Evolutionary conservation across 164 flowering plant genomes (phyloP).

Genomic region (Taxillus chinensis): DNA sequence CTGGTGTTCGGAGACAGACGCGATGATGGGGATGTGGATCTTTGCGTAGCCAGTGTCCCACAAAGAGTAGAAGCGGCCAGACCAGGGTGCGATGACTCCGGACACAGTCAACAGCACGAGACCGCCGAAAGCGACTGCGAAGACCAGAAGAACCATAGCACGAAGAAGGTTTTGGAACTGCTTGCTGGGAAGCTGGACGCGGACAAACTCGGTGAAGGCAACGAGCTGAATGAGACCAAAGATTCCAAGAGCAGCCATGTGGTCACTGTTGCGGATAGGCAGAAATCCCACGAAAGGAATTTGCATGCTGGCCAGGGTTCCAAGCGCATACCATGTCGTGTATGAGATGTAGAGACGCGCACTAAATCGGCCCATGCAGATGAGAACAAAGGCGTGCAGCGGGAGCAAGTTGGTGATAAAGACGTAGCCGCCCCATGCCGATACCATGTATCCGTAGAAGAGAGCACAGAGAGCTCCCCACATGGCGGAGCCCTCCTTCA

Average conservation of each 20-base stretch:
- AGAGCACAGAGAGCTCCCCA: constrained; percentile 87
- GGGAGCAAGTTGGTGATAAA: constrained; percentile 91
- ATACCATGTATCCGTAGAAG: constrained; percentile 94
- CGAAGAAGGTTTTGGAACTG: no score
- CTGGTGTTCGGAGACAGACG: constrained; percentile 99
- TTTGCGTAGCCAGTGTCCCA: constrained; percentile 97
- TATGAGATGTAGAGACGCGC: constrained; percentile 90
- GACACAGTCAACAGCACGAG: constrained; percentile 64
- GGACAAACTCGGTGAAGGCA: no score
- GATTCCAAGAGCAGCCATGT: constrained; percentile 99
- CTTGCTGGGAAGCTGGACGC: no score
- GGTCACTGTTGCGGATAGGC: constrained; percentile 97
- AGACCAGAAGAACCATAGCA: no score
- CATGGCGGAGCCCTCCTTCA: constrained; percentile 79
- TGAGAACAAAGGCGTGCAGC: constrained; percentile 76
- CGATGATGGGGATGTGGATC: constrained; percentile 96
- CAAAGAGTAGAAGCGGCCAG: constrained; percentile 92
- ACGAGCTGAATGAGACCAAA: constrained; percentile 96
- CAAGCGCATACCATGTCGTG: constrained; percentile 76
- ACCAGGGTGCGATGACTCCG: constrained; percentile 98
- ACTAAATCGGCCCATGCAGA: constrained; percentile 87
- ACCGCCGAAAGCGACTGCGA: no score
- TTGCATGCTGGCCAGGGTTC: constrained; percentile 96
- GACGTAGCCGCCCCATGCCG: constrained; percentile 99
- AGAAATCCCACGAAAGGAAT: constrained; percentile 97